Base-by-base conservation (phyloP, 2,329 filamentous ascomycete species). In the Pseudogymnoascus sp. region DNA sequence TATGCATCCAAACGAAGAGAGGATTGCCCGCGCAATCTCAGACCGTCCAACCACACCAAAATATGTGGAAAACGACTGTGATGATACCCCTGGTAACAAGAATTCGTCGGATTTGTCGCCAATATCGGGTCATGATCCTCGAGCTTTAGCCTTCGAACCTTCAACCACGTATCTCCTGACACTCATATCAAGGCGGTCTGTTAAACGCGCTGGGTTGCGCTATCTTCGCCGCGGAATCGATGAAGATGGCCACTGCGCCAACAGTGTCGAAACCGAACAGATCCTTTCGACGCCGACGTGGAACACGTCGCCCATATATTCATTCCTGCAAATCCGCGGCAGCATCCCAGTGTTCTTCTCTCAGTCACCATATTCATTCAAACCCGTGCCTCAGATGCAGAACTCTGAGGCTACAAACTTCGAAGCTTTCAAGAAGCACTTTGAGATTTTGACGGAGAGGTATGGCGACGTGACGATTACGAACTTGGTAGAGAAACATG, bases 311-410 rank as follows among this genome's bases (percentile, higher is more conserved):
- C 90, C 85, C 68, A 80, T 88, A 1, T 90, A 91, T 73, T 96
- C 92, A 0, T 96, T 96, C 69, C 78, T 96, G 3, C 95, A 99
- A 73, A 80, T 92, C 23, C 85, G 95, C 67, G 93, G 93, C 5
- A 97, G 93, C 21, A 96, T 97, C 66, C 95, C 95, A 0, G 76
- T 97, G 0, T 97, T 95, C 78, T 99, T 97, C 73, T 96, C 93
- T 0, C 95, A 99, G 71, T 91, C 90, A 0, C 93, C 93, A 0
- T 97, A 96, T 74, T 92, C 91, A 8, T 85, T 97, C 68, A 97
- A 96, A 72, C 95, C 95, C 0, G 82, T 89, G 9, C 92, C 93
- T 0, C 83, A 90, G 12, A 78, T 96, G 37, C 90, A 92, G 72
- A 92, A 96, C 68, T 96, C 91, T 0, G 79, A 84, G 3, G 86